phyloP scores from a whole-genome alignment of 352 stramenopile species.

The Phytophthora meadii region DNA sequence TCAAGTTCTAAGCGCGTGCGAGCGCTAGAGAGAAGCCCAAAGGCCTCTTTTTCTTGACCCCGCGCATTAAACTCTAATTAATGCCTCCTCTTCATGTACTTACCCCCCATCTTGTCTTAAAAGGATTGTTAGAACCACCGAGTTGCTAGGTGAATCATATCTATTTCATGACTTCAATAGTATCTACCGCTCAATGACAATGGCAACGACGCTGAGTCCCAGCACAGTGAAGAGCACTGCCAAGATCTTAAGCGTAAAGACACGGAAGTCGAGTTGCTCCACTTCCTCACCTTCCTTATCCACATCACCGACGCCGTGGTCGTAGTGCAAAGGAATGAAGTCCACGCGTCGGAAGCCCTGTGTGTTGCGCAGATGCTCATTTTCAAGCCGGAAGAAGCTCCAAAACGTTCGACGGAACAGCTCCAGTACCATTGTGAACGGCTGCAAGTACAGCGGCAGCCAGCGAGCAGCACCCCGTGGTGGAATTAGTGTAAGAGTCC shows the following conservation, averaged over 20 bases:
- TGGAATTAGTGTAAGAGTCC: slow-evolving; percentile 83
- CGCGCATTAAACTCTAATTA: slow-evolving; percentile 48
- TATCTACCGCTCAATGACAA: slow-evolving; percentile 48
- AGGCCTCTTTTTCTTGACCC: slow-evolving; percentile 27
- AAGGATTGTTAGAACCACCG: no score
- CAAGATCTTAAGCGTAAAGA: slow-evolving; percentile 64
- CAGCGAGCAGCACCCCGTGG: slow-evolving; percentile 59
- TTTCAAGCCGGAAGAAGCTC: slow-evolving; percentile 89
- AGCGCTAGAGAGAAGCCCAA: slow-evolving; percentile 20
- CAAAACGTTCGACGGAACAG: slow-evolving; percentile 87
- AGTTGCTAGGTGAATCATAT: not conserved
- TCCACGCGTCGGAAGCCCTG: slow-evolving; percentile 84
- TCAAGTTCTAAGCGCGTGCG: slow-evolving; percentile 66
- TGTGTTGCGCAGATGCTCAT: slow-evolving; percentile 88
- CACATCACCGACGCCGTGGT: slow-evolving; percentile 68
- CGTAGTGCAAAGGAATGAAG: slow-evolving; percentile 87
- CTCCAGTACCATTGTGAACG: slow-evolving; percentile 87
- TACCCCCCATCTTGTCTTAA: no score
- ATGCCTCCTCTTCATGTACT: slow-evolving; percentile 40
- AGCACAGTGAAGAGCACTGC: slow-evolving; percentile 54
- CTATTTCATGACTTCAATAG: slow-evolving; percentile 1
- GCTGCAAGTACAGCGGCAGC: slow-evolving; percentile 83
- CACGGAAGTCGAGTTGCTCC: slow-evolving; percentile 50
- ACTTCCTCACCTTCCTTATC: slow-evolving; percentile 48
- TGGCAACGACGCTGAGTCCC: slow-evolving; percentile 56